Conservation (phyloP, 495 filamentous ascomycete species). For the Penicillium fimorum region DNA sequence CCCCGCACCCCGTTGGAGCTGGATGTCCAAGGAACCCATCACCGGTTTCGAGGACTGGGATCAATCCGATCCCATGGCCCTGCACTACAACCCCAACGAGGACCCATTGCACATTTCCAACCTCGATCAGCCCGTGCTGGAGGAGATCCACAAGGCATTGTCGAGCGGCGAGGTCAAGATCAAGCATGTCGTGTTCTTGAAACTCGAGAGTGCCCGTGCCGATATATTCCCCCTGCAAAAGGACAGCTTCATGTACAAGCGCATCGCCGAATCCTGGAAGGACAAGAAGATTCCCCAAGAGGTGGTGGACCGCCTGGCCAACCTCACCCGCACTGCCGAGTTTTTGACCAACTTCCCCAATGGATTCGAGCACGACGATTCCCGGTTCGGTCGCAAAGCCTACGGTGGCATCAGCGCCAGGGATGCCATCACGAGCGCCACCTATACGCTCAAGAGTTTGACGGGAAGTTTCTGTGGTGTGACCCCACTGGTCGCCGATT, state of each 20-base stretch:
- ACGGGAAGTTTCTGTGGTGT: slow-evolving; percentile 49
- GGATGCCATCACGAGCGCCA: slow-evolving; percentile 44
- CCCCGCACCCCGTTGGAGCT: slow-evolving; percentile 25
- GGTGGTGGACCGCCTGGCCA: slow-evolving; percentile 33
- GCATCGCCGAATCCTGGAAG: slow-evolving; percentile 36
- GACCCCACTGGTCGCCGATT: slow-evolving; percentile 48
- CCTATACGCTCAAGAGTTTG: slow-evolving; percentile 50
- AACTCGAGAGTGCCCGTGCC: slow-evolving; percentile 48
- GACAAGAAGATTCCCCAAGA: slow-evolving; percentile 29
- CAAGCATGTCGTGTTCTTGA: slow-evolving; percentile 48
- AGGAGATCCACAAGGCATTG: slow-evolving; percentile 32
- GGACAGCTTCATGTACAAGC: slow-evolving; percentile 39
- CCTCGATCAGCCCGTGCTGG: slow-evolving; percentile 38
- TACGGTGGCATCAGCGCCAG: slow-evolving; percentile 47
- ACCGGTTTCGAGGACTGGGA: slow-evolving; percentile 40
- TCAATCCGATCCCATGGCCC: slow-evolving; percentile 11
- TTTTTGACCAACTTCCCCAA: slow-evolving; percentile 41
- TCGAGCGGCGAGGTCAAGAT: slow-evolving; percentile 39
- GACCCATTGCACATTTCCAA: slow-evolving; percentile 51
- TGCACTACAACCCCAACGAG: slow-evolving; percentile 38
- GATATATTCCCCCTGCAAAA: slow-evolving; percentile 52
- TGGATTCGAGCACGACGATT: slow-evolving; percentile 35
- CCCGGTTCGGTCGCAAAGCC: slow-evolving; percentile 20
- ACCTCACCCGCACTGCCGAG: slow-evolving; percentile 44
- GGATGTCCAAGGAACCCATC: slow-evolving; percentile 29